Percentiles rank a stretch among this genome's conserved stretches.
Conservation (phyloP, 345 rosid genomes). For the Heritiera fomes region DNA sequence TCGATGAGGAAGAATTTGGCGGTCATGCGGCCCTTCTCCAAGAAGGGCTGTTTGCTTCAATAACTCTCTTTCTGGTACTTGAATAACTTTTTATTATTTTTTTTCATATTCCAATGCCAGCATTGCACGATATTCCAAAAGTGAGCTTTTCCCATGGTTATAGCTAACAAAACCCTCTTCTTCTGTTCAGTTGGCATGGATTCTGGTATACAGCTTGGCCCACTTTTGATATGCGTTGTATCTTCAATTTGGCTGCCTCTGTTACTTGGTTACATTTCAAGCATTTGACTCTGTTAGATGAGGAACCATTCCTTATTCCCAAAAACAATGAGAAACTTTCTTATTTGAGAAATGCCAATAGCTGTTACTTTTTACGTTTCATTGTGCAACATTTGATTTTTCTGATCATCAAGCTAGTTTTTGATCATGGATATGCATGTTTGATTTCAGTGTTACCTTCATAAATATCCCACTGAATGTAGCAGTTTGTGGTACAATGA, state of each 20-base stretch:
- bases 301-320: constrained; percentile 29
- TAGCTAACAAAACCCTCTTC: constrained; percentile 25
- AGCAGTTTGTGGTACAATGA: constrained; percentile 13
- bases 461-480: neutral
- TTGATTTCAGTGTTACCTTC: constrained; percentile 19
- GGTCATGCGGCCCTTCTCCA: constrained; percentile 94
- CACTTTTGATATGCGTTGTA: constrained; percentile 55
- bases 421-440: constrained; percentile 17
- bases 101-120: constrained; percentile 6
- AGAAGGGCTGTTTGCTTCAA: constrained; percentile 88
- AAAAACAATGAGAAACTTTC: constrained; percentile 27
- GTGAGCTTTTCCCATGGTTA: neutral
- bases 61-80: constrained; percentile 86
- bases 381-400: constrained; percentile 29
- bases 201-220: constrained; percentile 90
- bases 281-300: constrained; percentile 3
- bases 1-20: constrained; percentile 93
- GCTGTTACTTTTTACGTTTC: constrained; percentile 16
- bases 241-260: constrained; percentile 31
- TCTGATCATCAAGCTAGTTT: constrained; percentile 26
- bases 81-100: neutral
- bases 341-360: constrained; percentile 15
- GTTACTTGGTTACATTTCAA: too few species aligned
- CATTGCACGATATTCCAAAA: neutral
- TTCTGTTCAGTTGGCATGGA: constrained; percentile 84